Percentiles rank a stretch among this genome's conserved stretches.
Evolutionary conservation across 495 filamentous ascomycete genomes (phyloP).

Genomic region (Copromyces sp.): DNA sequence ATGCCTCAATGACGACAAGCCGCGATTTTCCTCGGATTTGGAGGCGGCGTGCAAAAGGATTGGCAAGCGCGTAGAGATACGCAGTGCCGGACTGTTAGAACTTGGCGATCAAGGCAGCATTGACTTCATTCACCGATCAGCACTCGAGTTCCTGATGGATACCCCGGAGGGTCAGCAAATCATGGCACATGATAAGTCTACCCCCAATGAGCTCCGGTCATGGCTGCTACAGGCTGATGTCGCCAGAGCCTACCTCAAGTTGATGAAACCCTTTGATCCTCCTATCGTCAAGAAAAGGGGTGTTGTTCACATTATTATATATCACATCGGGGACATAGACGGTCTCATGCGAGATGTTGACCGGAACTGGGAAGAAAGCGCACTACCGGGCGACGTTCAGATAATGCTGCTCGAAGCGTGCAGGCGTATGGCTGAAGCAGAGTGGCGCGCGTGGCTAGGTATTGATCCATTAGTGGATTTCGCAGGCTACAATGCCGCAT

Average conservation of each 20-base stretch:
- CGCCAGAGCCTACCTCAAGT: background rate
- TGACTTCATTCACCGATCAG: constrained; percentile 12
- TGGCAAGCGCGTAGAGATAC: constrained; percentile 2
- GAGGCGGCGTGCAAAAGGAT: background rate
- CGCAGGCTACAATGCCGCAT: background rate
- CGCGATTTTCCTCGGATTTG: background rate
- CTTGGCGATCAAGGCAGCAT: background rate
- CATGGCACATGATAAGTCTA: background rate
- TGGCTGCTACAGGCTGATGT: background rate
- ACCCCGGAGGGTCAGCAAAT: constrained; percentile 4
- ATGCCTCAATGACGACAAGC: background rate
- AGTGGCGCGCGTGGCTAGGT: too few species aligned
- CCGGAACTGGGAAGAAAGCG: background rate
- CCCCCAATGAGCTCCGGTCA: background rate
- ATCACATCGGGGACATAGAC: too few species aligned
- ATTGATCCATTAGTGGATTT: too few species aligned
- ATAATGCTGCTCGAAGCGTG: background rate
- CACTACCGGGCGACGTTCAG: background rate
- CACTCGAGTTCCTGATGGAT: constrained; percentile 8
- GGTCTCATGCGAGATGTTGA: too few species aligned
- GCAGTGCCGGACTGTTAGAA: constrained; percentile 10
- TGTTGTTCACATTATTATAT: too few species aligned
- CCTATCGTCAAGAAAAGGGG: too few species aligned
- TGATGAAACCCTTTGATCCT: background rate
- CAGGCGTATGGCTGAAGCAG: background rate